Evolutionary conservation across 805 yeast genomes (phyloP).

Genomic region (Groenewaldozyma tartarivorans): DNA sequence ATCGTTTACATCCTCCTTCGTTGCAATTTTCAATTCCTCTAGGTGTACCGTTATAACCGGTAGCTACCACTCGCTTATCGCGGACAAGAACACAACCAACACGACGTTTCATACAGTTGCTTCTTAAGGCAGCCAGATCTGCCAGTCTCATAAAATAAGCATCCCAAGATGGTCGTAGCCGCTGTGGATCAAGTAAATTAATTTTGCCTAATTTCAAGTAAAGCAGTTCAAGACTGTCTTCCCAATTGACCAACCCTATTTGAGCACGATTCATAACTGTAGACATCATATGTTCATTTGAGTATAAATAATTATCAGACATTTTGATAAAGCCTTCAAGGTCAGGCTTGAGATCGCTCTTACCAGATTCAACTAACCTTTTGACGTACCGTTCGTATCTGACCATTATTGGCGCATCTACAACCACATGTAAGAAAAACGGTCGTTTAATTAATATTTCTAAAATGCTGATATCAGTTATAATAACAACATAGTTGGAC

Average conservation of each 20-base stretch:
- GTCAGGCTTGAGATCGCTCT: neutral
- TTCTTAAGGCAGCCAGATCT: conserved; percentile 81
- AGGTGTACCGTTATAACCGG: conserved; percentile 98
- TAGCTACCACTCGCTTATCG: conserved; percentile 78
- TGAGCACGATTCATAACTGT: conserved; percentile 41
- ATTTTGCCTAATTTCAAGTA: conserved; percentile 32
- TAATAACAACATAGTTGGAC: conserved; percentile 48
- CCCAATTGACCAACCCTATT: conserved; percentile 48
- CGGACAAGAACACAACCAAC: conserved; percentile 94
- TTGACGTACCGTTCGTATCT: conserved; percentile 10
- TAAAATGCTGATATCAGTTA: conserved; percentile 36
- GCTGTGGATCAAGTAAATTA: conserved; percentile 39
- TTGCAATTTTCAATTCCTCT: conserved; percentile 79
- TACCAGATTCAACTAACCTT: neutral
- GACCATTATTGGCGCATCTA: conserved; percentile 57
- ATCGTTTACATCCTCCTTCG: conserved; percentile 90
- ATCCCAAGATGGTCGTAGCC: conserved; percentile 93
- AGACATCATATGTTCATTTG: conserved; percentile 19
- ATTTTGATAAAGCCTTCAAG: conserved; percentile 31
- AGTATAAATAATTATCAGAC: conserved; percentile 27
- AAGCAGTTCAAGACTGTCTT: conserved; percentile 30
- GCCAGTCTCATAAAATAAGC: conserved; percentile 91
- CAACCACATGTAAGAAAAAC: conserved; percentile 67
- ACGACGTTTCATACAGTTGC: conserved; percentile 94
- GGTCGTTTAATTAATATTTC: conserved; percentile 56